A percentile compares a stretch with the other conserved stretches of the same genome.
Conservation (phyloP, 306 rosid species). For the Glycine soja region DNA sequence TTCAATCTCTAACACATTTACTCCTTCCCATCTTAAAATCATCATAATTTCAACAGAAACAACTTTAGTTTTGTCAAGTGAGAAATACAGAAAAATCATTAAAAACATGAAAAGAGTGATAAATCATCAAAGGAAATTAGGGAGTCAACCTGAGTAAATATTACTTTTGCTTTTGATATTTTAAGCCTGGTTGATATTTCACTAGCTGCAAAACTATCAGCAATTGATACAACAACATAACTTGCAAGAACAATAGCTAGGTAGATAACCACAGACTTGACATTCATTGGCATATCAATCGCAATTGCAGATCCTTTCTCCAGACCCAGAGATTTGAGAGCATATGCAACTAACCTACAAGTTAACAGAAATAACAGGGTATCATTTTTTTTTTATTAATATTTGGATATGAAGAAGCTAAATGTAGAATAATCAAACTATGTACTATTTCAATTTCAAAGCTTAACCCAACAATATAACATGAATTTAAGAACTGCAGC, state of each 20-base stretch:
- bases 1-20: neutral
- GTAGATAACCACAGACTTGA: constrained; percentile 82
- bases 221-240: constrained; percentile 87
- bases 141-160: constrained; percentile 84
- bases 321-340: constrained; percentile 70
- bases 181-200: constrained; percentile 90
- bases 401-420: constrained; percentile 17
- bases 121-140: constrained; percentile 30
- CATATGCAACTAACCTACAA: constrained; percentile 88
- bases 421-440: neutral
- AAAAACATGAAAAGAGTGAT: constrained; percentile 29
- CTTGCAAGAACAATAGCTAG: constrained; percentile 89
- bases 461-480: constrained; percentile 2
- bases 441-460: constrained; percentile 35
- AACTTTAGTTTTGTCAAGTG: neutral
- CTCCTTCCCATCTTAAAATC: constrained; percentile 6
- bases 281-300: constrained; percentile 96
- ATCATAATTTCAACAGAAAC: constrained; percentile 10
- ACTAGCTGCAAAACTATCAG: constrained; percentile 92
- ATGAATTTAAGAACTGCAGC: constrained; percentile 24
- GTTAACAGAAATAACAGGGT: constrained; percentile 46
- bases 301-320: constrained; percentile 93
- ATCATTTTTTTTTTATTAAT: constrained; percentile 18
- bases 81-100: constrained; percentile 20
- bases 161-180: constrained; percentile 84